Base-by-base conservation (phyloP, 345 rosid genomes). In the Eucalyptus erythrocorys region DNA sequence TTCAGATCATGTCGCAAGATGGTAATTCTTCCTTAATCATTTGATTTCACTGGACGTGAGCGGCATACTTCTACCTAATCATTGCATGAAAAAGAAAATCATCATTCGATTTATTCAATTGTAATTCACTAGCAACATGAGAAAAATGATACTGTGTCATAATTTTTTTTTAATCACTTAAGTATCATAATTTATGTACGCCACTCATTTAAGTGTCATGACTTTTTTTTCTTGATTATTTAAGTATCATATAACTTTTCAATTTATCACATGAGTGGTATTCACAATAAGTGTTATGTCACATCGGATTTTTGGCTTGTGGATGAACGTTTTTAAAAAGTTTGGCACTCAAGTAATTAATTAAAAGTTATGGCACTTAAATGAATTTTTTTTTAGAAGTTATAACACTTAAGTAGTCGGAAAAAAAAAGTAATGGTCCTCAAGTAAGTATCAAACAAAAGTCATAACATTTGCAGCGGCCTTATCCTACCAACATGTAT, bases 121-220 rank as follows among this genome's bases (percentile, higher is more conserved):
- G 30, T 22, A 55, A 9, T 4, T 66, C 76, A 66, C 32, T 22
- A 1, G 24, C 0, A 55, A 55, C 30, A 55, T 4, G 3, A 24
- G 61, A 24, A 55, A 24, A 55, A 24, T 51, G 0, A 55, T 9
- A 55, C 0, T 4, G 1, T 24, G 3, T 55, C 13, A 24, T 22
- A 55, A 55, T 1, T 55, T 55, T 55, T 1, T 55, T 55, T 24
- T 10, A 24, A 55, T 55, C 0, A 55, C 30, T 55, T 55, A 2
- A 24, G 1, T 55, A 0, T 55, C 1, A 55, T 55, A 55, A 55
- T 22, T 55, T 55, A 55, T 24, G 61, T 55, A 55, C 2, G 6
- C 24, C 0, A 30, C 0, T 55, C 13, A 24, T 24, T 55, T 22
- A 24, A 55, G 3, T 55, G 1, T 55, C 6, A 0, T 24, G 0